phyloP scores from a whole-genome alignment of 2,329 filamentous ascomycete species.

The Colletotrichum neosansevieriae region DNA sequence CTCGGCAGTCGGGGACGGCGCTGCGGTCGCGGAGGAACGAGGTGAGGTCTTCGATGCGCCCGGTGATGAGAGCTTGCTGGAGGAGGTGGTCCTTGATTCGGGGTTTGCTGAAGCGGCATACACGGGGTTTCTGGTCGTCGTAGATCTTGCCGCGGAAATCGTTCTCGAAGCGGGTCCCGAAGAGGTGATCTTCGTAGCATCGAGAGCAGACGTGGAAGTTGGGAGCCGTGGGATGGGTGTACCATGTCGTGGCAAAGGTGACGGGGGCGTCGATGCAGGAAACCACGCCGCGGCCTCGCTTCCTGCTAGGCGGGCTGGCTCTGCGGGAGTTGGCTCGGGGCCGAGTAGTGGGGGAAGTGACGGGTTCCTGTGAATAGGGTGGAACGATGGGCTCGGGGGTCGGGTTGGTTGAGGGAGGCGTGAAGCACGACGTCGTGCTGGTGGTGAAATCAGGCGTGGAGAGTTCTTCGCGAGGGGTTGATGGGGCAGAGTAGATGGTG shows the following conservation, averaged over 20 bases:
- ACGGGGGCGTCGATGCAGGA: constrained; percentile 48
- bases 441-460: constrained; percentile 29
- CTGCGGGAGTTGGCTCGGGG: constrained; percentile 34
- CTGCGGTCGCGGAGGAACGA: constrained; percentile 47
- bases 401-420: constrained; percentile 36
- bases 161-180: constrained; percentile 45
- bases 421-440: constrained; percentile 34
- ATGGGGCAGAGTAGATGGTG: constrained; percentile 35
- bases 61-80: constrained; percentile 45
- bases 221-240: constrained; percentile 49
- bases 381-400: constrained; percentile 26
- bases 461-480: constrained; percentile 27
- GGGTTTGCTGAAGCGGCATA: constrained; percentile 51
- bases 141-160: constrained; percentile 44
- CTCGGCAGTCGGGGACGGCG: constrained; percentile 48
- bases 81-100: constrained; percentile 50
- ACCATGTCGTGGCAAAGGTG: constrained; percentile 52
- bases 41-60: constrained; percentile 45
- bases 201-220: constrained; percentile 51
- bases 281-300: constrained; percentile 33
- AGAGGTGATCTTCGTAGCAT: constrained; percentile 55
- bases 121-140: constrained; percentile 46
- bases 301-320: constrained; percentile 23
- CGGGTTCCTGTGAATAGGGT: background rate
- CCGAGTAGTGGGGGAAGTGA: constrained; percentile 5